Evolutionary conservation across 1,284 basidiomycete species (phyloP), one percentile per base, ranked within the genome.

Genomic region (Volvariella volvacea): DNA sequence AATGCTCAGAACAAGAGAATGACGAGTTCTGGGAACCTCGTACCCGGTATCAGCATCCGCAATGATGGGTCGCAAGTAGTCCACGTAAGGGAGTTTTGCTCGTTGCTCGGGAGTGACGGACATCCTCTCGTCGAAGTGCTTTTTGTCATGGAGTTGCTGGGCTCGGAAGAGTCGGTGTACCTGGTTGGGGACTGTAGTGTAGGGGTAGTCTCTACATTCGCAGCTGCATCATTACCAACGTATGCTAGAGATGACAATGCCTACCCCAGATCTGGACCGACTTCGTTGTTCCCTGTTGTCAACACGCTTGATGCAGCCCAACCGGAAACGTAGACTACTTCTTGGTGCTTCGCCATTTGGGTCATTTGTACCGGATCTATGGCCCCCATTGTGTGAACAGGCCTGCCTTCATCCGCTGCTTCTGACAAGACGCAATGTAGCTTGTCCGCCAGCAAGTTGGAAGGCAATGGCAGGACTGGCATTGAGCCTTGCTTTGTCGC

Each of bases 181-280:
- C 59, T 92, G 88, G 60, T 95, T 95, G 17, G 92, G 92, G 4
- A 95, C 92, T 0, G 92, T 95, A 4, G 91, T 94, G 63, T 93
- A 95, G 0, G 92, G 92, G 61, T 95, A 95, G 63, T 95, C 90
- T 36, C 84, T 87, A 45, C 12, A 50, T 28, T 34, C 34, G 22
- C 15, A 44, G 21, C 48, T 48, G 30, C 42, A 44, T 47, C 42
- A 32, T 39, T 25, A 28, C 37, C n/a, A 39, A n/a, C 39, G 39
- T 12, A 36, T 7, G 44, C 15, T 20, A 43, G 37, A 36, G 14
- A 25, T 36, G 41, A 15, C 9, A 41, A 25, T 12, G 65, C 77
- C 57, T 57, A 89, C 90, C 94, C 96, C 60, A 99, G 82, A 72
- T 99, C 95, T 32, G 95, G 95, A 37, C 95, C 95, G 44, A 97